Conservation (phyloP, 148 eudicot species). For the Camellia sinensis region DNA sequence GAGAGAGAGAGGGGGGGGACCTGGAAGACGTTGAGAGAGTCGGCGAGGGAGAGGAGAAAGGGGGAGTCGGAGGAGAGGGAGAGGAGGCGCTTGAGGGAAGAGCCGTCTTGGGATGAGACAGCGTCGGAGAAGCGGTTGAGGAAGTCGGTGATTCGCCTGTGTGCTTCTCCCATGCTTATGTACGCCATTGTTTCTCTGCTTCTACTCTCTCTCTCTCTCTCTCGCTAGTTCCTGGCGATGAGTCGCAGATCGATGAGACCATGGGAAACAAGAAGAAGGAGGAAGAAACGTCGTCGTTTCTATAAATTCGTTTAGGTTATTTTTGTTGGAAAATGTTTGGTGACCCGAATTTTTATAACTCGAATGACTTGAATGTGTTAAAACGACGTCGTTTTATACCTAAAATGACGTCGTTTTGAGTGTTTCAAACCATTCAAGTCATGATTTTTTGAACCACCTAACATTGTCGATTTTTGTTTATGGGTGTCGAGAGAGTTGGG, state of each 20-base stretch:
- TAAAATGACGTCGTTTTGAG: too few relatives aligned
- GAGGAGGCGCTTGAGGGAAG: conserved; percentile 62
- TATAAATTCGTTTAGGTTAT: too few relatives aligned
- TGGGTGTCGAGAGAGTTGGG: too few relatives aligned
- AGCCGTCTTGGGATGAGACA: conserved; percentile 61
- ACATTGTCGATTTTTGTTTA: too few relatives aligned
- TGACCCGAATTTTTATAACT: too few relatives aligned
- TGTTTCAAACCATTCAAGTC: too few relatives aligned
- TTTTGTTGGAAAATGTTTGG: too few relatives aligned
- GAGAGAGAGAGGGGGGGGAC: conserved; percentile 27
- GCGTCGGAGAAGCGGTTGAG: conserved; percentile 69
- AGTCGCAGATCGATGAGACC: neutral
- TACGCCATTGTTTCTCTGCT: conserved; percentile 42
- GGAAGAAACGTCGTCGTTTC: neutral
- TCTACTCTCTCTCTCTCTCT: conserved; percentile 2
- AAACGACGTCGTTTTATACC: too few relatives aligned
- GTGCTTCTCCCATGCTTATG: conserved; percentile 97
- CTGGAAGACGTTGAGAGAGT: conserved; percentile 84
- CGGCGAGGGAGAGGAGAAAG: conserved; percentile 62
- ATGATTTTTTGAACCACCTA: too few relatives aligned
- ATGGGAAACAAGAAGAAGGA: neutral
- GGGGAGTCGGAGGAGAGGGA: conserved; percentile 66
- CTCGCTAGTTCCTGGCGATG: neutral
- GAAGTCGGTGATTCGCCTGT: conserved; percentile 70
- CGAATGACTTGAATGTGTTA: too few relatives aligned